Base-by-base conservation (phyloP, 176 grass and related monocot species). In the Leersia perrieri region DNA sequence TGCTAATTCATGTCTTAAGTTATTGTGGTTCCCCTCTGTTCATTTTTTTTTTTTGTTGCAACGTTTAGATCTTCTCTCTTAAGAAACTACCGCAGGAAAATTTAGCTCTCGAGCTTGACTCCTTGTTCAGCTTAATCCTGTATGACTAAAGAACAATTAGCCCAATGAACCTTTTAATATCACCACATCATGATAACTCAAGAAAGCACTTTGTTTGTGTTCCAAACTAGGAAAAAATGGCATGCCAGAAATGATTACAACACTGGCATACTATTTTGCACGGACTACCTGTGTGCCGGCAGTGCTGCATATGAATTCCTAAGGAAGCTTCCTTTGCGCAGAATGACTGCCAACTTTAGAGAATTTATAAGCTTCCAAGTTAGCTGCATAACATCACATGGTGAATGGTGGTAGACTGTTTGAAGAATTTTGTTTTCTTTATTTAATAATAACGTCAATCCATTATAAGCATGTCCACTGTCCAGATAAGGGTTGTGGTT, bases 401-500 rank as follows among this genome's bases (percentile, higher is more conserved):
- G 33, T 58, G 65, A 80, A 58, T 69, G 9, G 14, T 33, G 26
- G 12, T 67, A 49, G 63, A 79, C 22, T 79, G 28, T 47, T 68
- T 5, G 11, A 55, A 66, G n/a, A 72, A 4, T 27, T 72, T 20
- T 72, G 29, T 72, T 16, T 47, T 72, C 40, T 72, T 31, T 72
- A 8, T 49, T 49, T 3, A 5, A 72, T 72, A 51, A 22, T 27
- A 51, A 22, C 15, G 41, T 25, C 45, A 53, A 33, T 80, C 65
- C 49, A 58, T 80, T 33, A 39, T 60, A 7, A 60, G 45, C 18
- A 15, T 80, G 33, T 60, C 69, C 78, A 70, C 15, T 70, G 33
- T 60, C 69, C 78, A 80, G 28, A 33, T 78, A 66, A 41, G 57
- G 62, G 67, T 80, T 40, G 32, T 80, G 45, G n/a, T 80, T 69